Evolutionary conservation across 2,329 filamentous ascomycete genomes (phyloP).

Genomic region (Setomelanomma holmii): DNA sequence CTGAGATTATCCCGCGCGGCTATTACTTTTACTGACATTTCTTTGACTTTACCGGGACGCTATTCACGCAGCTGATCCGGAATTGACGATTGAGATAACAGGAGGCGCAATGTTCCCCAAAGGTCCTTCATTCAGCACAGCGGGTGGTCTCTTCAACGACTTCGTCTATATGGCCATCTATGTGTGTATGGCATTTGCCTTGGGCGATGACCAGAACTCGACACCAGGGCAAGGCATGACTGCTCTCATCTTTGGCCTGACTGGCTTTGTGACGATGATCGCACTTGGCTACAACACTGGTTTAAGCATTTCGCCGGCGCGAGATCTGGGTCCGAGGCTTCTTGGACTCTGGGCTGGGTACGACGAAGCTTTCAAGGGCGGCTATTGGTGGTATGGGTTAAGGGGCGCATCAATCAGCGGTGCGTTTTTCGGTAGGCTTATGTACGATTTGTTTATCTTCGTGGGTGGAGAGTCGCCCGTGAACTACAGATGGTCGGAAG

Average conservation of each 20-base stretch:
- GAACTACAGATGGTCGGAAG: slow-evolving; percentile 39
- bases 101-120: slow-evolving; percentile 67
- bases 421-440: slow-evolving; percentile 31
- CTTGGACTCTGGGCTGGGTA: slow-evolving; percentile 73
- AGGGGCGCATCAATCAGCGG: slow-evolving; percentile 35
- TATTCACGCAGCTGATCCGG: slow-evolving; percentile 66
- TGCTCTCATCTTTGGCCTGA: slow-evolving; percentile 48
- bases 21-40: slow-evolving; percentile 35
- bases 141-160: slow-evolving; percentile 74
- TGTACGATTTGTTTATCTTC: slow-evolving; percentile 43
- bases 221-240: slow-evolving; percentile 58
- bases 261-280: slow-evolving; percentile 33
- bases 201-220: slow-evolving; percentile 59
- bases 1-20: slow-evolving; percentile 48
- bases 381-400: slow-evolving; percentile 40
- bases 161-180: slow-evolving; percentile 71
- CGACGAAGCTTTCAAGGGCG: slow-evolving; percentile 52
- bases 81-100: slow-evolving; percentile 37
- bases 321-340: slow-evolving; percentile 75
- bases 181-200: slow-evolving; percentile 73
- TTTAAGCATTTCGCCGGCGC: slow-evolving; percentile 69
- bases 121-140: slow-evolving; percentile 65
- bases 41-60: slow-evolving; percentile 54
- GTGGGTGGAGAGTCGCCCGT: slow-evolving; percentile 39
- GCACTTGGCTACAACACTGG: slow-evolving; percentile 39